A percentile compares a stretch with the other conserved stretches of the same genome.
phyloP scores from a whole-genome alignment of 805 yeast species.

The Candida multigemmis region DNA sequence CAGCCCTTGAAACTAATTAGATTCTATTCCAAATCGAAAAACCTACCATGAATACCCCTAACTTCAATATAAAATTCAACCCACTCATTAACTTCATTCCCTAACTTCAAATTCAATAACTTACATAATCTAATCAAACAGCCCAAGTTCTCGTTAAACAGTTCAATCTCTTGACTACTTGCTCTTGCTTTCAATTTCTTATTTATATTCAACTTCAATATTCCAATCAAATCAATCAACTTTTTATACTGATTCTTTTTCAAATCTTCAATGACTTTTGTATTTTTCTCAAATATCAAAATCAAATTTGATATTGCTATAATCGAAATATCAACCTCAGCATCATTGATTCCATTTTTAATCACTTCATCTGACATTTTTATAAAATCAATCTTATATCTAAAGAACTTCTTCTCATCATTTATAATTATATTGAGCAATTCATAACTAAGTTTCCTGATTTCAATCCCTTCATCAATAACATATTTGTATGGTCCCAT shows the following conservation, averaged over 20 bases:
- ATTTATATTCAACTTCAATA: conserved; percentile 24
- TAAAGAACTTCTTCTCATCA: conserved; percentile 11
- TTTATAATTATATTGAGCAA: conserved; percentile 46
- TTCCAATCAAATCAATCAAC: conserved; percentile 25
- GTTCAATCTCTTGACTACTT: conserved; percentile 59
- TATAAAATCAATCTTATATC: conserved; percentile 14
- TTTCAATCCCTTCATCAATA: conserved; percentile 68
- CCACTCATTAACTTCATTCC: conserved; percentile 3
- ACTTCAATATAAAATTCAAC: no score
- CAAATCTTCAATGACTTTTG: conserved; percentile 11
- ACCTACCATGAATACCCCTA: no score
- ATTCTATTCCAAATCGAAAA: no score
- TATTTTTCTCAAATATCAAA: conserved; percentile 26
- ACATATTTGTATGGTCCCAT: conserved; percentile 86
- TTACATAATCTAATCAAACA: conserved; percentile 3
- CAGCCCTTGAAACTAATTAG: no score
- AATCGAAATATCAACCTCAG: conserved; percentile 48
- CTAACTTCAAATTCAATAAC: no score
- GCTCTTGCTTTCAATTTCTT: conserved; percentile 51
- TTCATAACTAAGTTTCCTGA: conserved; percentile 66
- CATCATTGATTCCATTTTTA: conserved; percentile 47
- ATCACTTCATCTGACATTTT: conserved; percentile 35
- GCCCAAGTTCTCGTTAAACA: conserved; percentile 34
- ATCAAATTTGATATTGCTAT: conserved; percentile 36
- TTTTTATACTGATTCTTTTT: conserved; percentile 5